Conservation (phyloP, 2,329 filamentous ascomycete genomes). For the Neofusicoccum laricinum region DNA sequence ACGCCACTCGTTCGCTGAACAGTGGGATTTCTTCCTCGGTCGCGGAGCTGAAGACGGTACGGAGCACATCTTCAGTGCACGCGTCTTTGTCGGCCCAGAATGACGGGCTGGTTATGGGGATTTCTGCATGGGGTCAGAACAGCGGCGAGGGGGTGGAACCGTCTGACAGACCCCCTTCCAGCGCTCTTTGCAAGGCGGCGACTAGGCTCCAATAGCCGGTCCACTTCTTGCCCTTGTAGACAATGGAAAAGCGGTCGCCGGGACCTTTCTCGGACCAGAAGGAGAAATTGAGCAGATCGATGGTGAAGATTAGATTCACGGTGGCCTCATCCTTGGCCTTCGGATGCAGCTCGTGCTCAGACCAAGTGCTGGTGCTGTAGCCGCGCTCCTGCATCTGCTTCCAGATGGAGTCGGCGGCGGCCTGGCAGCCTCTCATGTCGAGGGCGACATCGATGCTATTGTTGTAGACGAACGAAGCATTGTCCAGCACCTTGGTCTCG, state of each 20-base stretch:
- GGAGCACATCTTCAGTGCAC: slow-evolving; percentile 71
- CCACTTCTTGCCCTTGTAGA: slow-evolving; percentile 78
- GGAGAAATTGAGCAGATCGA: slow-evolving; percentile 95
- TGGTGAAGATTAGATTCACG: slow-evolving; percentile 90
- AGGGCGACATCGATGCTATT: slow-evolving; percentile 91
- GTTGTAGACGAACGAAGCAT: slow-evolving; percentile 83
- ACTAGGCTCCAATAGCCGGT: slow-evolving; percentile 96
- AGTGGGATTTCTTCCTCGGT: slow-evolving; percentile 87
- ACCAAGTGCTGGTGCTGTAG: slow-evolving; percentile 85
- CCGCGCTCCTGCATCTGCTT: slow-evolving; percentile 76
- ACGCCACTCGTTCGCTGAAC: slow-evolving; percentile 71
- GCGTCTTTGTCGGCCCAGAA: slow-evolving; percentile 80
- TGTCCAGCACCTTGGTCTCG: slow-evolving; percentile 77
- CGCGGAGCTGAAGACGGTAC: slow-evolving; percentile 78
- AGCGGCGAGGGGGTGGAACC: background rate
- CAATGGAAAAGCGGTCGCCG: slow-evolving; percentile 74
- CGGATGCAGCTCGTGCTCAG: slow-evolving; percentile 85
- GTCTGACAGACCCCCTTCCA: slow-evolving; percentile 69
- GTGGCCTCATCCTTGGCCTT: slow-evolving; percentile 75
- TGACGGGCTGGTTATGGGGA: slow-evolving; percentile 82
- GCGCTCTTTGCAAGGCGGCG: slow-evolving; percentile 77
- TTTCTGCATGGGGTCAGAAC: slow-evolving; percentile 50
- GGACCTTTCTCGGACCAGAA: slow-evolving; percentile 82
- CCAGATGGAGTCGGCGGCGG: slow-evolving; percentile 76
- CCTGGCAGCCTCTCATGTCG: slow-evolving; percentile 77